Evolutionary conservation across 768 basidiomycete species (phyloP).

Genomic region (Russula abietina): DNA sequence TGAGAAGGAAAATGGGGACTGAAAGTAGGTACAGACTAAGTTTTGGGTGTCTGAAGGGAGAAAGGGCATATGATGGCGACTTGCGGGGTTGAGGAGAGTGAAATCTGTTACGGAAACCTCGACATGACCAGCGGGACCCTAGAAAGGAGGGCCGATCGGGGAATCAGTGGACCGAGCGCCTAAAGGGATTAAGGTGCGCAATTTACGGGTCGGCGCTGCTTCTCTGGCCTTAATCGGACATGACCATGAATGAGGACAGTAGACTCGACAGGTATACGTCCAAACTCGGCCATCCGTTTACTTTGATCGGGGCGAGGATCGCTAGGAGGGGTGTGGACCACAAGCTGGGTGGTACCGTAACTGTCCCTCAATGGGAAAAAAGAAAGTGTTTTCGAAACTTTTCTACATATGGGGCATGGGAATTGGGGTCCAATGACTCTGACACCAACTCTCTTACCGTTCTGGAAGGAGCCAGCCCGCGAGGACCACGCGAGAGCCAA

Average conservation of each 20-base stretch:
- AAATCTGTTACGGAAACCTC: constrained; percentile 71
- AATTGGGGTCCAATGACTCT: constrained; percentile 31
- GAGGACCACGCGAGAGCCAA: constrained; percentile 47
- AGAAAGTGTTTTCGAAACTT: constrained; percentile 59
- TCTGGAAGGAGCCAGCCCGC: constrained; percentile 79
- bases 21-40: constrained; percentile 46
- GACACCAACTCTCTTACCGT: constrained; percentile 43
- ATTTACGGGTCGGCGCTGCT: constrained; percentile 53
- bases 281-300: constrained; percentile 40
- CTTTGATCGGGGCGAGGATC: constrained; percentile 21
- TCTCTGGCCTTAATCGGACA: constrained; percentile 57
- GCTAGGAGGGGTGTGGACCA: constrained; percentile 40
- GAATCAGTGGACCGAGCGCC: constrained; percentile 6
- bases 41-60: constrained; percentile 70
- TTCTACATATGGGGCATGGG: constrained; percentile 42
- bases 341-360: constrained; percentile 71
- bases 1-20: constrained; percentile 6
- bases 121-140: constrained; percentile 66
- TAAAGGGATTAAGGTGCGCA: constrained; percentile 1
- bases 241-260: constrained; percentile 68
- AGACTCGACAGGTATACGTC: constrained; percentile 68
- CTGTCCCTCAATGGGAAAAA: constrained; percentile 86
- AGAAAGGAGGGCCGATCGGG: constrained; percentile 13
- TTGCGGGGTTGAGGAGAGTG: constrained; percentile 76
- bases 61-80: constrained; percentile 65